Evolutionary conservation across 257 asterid species (phyloP).

Genomic region (Eucommia ulmoides): DNA sequence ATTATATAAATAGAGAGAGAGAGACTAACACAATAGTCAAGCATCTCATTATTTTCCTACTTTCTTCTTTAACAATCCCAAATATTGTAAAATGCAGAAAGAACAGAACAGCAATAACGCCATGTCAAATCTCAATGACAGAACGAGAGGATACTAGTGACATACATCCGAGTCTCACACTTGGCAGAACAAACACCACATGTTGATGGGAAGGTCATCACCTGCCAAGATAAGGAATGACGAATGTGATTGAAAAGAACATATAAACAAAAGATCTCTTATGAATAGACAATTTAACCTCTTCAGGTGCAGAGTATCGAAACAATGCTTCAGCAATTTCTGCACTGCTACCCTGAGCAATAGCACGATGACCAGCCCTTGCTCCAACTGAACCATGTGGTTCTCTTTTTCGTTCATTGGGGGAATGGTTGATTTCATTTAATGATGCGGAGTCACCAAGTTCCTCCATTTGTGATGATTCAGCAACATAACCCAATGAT

Average conservation of each 20-base stretch:
- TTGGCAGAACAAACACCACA: slow-evolving; percentile 73
- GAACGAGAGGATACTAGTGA: slow-evolving; percentile 75
- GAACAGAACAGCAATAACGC: neutral
- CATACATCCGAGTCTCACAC: slow-evolving; percentile 84
- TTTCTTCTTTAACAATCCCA: neutral
- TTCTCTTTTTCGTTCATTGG: slow-evolving; percentile 26
- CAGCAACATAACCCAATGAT: slow-evolving; percentile 58
- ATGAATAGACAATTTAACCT: slow-evolving; percentile 28
- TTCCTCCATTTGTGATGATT: slow-evolving; percentile 35
- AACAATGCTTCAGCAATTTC: slow-evolving; percentile 76
- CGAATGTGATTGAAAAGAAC: neutral
- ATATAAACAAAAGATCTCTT: neutral
- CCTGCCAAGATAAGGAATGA: slow-evolving; percentile 27
- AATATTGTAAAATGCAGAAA: neutral
- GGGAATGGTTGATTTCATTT: slow-evolving; percentile 17
- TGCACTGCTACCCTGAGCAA: slow-evolving; percentile 80
- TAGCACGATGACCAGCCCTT: slow-evolving; percentile 69
- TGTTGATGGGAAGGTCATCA: slow-evolving; percentile 84
- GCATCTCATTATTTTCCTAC: too few relatives aligned
- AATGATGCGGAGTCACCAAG: slow-evolving; percentile 19
- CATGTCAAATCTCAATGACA: neutral
- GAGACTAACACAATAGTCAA: too few relatives aligned
- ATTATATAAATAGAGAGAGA: too few relatives aligned
- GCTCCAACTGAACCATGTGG: slow-evolving; percentile 97
- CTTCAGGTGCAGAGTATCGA: slow-evolving; percentile 92